phyloP scores from a whole-genome alignment of 2,329 filamentous ascomycete genomes.

The Hypoxylon sp. region DNA sequence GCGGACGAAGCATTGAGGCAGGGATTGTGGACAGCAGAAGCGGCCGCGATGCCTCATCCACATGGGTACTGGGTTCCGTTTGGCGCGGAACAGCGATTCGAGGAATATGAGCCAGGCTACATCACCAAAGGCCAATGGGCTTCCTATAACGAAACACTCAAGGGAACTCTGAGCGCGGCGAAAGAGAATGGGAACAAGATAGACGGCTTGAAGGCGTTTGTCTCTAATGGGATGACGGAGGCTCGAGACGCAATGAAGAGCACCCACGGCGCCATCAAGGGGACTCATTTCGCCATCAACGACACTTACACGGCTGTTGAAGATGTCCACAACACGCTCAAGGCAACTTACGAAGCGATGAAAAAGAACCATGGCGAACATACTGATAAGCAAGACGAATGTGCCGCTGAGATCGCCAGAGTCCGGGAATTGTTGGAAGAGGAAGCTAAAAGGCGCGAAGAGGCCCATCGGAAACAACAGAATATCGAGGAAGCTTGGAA shows the following conservation, averaged over 20 bases:
- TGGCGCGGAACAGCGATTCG: constrained; percentile 27
- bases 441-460: constrained; percentile 44
- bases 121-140: constrained; percentile 43
- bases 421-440: constrained; percentile 44
- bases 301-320: constrained; percentile 37
- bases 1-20: constrained; percentile 19
- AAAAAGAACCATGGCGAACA: constrained; percentile 40
- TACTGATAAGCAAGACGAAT: constrained; percentile 40
- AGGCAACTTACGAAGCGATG: constrained; percentile 41
- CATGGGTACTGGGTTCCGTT: constrained; percentile 18
- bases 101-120: constrained; percentile 37
- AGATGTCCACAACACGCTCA: constrained; percentile 38
- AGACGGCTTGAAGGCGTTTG: constrained; percentile 38
- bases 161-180: constrained; percentile 28
- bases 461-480: constrained; percentile 38
- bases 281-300: constrained; percentile 24
- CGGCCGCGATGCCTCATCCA: constrained; percentile 10
- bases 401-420: constrained; percentile 41
- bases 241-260: constrained; percentile 33
- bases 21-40: neutral
- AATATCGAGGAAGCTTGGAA: constrained; percentile 43
- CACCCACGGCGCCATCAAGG: constrained; percentile 21
- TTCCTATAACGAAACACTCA: constrained; percentile 37
- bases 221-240: constrained; percentile 30
- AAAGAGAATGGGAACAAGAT: constrained; percentile 40